Evolutionary conservation across 2,329 filamentous ascomycete genomes (phyloP).

Genomic region (Aspergillus aculeatus): DNA sequence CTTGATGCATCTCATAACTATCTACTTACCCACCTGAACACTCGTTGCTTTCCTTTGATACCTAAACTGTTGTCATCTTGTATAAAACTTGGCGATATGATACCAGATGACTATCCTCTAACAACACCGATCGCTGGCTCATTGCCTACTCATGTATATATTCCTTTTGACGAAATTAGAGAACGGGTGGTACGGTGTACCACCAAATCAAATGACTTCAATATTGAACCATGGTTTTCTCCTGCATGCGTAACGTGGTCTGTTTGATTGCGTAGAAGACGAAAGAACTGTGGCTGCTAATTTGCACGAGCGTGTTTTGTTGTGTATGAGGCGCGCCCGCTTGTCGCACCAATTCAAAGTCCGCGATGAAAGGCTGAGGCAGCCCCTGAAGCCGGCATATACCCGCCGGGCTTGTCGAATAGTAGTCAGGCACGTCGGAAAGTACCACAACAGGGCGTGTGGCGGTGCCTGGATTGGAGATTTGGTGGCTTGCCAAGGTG

Average conservation of each 20-base stretch:
- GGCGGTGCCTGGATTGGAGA: neutral
- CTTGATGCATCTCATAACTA: neutral
- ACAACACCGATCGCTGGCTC: neutral
- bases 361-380: neutral
- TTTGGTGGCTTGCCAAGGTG: neutral
- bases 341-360: neutral
- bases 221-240: neutral
- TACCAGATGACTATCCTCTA: neutral
- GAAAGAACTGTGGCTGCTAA: neutral
- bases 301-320: neutral
- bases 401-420: neutral
- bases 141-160: conserved; percentile 1
- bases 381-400: neutral
- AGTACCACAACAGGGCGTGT: neutral
- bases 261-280: neutral
- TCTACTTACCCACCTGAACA: neutral
- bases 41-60: neutral
- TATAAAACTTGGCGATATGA: neutral
- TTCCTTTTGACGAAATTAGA: neutral
- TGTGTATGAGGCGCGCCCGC: neutral
- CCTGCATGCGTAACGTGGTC: neutral
- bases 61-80: neutral
- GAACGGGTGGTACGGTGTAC: neutral
- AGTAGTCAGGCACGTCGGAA: neutral
- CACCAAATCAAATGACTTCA: neutral